Base-by-base conservation (phyloP, 352 stramenopile species). In the Globisporangium camurandrum region DNA sequence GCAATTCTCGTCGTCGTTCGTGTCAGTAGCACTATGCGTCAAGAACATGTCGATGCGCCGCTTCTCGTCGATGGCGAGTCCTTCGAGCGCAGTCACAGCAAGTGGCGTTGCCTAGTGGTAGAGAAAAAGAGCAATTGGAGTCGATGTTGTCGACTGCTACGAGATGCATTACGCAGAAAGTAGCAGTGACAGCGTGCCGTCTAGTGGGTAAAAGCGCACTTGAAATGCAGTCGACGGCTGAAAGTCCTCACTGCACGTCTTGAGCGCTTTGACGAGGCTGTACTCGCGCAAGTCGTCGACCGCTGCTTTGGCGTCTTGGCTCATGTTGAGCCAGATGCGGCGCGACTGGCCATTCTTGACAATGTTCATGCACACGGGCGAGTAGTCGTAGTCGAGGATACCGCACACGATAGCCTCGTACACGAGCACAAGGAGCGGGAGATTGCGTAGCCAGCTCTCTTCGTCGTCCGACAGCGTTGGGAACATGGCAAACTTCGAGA, bases 381-480 rank as follows among this genome's bases (percentile, higher is more conserved):
- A 96, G 65, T 98, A 98, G 68, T 98, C 95, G 61, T 97, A 98
- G 58, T 98, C 87, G 22, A 99, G 54, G 1, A 98, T 79, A 39
- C 93, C 77, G 40, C 86, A 68, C 24, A 98, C 90, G 47, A 98
- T 97, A 4, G 89, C 95, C 49, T 98, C 95, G 69, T 98, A 99
- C 28, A 98, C 84, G 34, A 99, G 78, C 47, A 99, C 95, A 37
- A 97, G 82, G 46, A 99, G 59, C 23, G 96, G 89, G 26, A 96
- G 80, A 62, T 97, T 98, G 20, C 93, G 84, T 27, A 99, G 68
- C 95, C 95, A 99, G 57, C 95, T 81, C 61, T 98, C 94, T 34
- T 96, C 93, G 52, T 96, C 81, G 37, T 97, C 88, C 16, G 73
- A 83, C 27, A 81, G 75, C 38, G 59, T 79, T 2, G 93, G 92